Evolutionary conservation across 768 basidiomycete genomes (phyloP).

Genomic region (Panus rudis): DNA sequence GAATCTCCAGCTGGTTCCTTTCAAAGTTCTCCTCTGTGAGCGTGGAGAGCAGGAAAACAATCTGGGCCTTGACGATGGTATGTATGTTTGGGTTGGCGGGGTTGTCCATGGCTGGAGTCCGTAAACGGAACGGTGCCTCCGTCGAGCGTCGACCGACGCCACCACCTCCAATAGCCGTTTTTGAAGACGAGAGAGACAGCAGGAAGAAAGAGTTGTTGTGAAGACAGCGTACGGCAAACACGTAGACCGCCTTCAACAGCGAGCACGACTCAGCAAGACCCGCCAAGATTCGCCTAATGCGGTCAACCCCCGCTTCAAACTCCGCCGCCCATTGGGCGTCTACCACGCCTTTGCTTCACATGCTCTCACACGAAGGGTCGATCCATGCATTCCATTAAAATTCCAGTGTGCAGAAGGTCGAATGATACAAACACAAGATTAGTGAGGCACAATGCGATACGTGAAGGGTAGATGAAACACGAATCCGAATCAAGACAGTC

Average conservation of each 20-base stretch:
- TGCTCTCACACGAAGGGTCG: neutral
- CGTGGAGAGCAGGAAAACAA: conserved; percentile 93
- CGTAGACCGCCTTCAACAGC: conserved; percentile 23
- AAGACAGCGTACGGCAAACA: conserved; percentile 18
- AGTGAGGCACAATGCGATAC: neutral
- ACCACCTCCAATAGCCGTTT: conserved; percentile 31
- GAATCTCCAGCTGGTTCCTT: conserved; percentile 89
- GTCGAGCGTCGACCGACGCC: conserved; percentile 29
- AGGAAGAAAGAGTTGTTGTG: conserved; percentile 12
- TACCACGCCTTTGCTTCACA: neutral
- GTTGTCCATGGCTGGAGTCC: conserved; percentile 81
- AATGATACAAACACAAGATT: neutral
- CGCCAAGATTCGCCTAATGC: conserved; percentile 10
- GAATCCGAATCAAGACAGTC: too few species aligned
- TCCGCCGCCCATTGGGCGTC: conserved; percentile 5
- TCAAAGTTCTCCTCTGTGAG: conserved; percentile 97
- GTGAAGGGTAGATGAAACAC: too few species aligned
- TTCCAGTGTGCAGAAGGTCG: neutral
- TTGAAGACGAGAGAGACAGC: conserved; percentile 17
- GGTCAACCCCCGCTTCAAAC: conserved; percentile 5
- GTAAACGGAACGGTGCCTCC: conserved; percentile 28
- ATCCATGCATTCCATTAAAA: neutral
- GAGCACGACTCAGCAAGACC: conserved; percentile 17
- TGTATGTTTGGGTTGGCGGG: conserved; percentile 80
- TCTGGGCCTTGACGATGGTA: conserved; percentile 94